Percentiles rank a stretch among this genome's conserved stretches.
Conservation (phyloP, 1,139 yeast species). For the Yamadazyma jaroonii region DNA sequence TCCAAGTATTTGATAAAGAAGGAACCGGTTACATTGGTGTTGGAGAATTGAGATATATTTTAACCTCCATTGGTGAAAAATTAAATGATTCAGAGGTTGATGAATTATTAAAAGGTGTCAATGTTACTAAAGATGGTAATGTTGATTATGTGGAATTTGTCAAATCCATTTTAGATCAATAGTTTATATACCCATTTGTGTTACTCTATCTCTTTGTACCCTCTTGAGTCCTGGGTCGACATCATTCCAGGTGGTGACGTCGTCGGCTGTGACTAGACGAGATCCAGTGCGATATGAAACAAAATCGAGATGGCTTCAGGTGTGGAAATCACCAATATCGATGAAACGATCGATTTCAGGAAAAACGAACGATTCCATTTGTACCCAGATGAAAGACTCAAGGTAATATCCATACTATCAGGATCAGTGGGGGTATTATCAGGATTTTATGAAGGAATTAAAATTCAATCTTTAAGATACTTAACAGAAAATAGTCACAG, state of each 20-base stretch:
- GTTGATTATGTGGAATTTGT: constrained; percentile 95
- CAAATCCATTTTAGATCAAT: constrained; percentile 89
- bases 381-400: constrained; percentile 34
- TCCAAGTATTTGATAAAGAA: constrained; percentile 96
- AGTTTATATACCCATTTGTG: constrained; percentile 9
- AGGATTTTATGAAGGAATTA: constrained; percentile 65
- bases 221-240: too few relatives aligned
- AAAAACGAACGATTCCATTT: constrained; percentile 41
- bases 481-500: constrained; percentile 83
- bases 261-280: too few relatives aligned
- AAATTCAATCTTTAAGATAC: constrained; percentile 54
- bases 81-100: constrained; percentile 88
- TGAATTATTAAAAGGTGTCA: constrained; percentile 92
- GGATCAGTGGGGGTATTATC: constrained; percentile 57
- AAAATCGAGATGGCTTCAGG: not conserved
- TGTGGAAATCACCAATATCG: not conserved
- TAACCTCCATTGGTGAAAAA: constrained; percentile 93
- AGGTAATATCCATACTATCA: constrained; percentile 32
- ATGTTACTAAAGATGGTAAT: constrained; percentile 89
- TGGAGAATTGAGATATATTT: constrained; percentile 91
- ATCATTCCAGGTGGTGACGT: too few relatives aligned
- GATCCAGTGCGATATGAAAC: too few relatives aligned
- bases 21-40: constrained; percentile 94
- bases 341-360: constrained; percentile 11
- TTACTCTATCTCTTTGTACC: too few relatives aligned